phyloP scores from a whole-genome alignment of 495 filamentous ascomycete species.

The Hypoxylon fragiforme region DNA sequence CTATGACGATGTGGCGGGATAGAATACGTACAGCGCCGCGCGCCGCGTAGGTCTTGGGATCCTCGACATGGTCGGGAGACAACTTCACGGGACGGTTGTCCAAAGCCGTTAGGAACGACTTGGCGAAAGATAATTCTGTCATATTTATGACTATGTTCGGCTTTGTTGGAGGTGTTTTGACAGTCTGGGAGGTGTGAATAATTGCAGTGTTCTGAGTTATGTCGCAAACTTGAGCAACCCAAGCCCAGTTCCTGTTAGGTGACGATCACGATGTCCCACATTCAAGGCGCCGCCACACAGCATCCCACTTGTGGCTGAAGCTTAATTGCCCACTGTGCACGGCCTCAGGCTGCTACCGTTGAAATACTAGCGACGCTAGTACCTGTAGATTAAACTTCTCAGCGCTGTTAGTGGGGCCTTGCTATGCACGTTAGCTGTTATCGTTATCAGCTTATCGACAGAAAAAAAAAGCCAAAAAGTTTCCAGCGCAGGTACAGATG shows the following conservation, averaged over 20 bases:
- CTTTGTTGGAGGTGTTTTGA: neutral
- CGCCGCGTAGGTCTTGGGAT: slow-evolving; percentile 71
- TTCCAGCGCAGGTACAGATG: neutral
- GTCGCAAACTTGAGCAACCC: slow-evolving; percentile 7
- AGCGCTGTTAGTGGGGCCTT: too few relatives aligned
- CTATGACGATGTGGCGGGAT: slow-evolving; percentile 4
- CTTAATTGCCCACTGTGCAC: too few relatives aligned
- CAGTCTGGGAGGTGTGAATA: neutral
- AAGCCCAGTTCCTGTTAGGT: slow-evolving; percentile 10
- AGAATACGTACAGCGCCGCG: slow-evolving; percentile 66
- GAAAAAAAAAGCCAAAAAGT: slow-evolving; percentile 30
- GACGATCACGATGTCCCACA: slow-evolving; percentile 26
- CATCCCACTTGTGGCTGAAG: slow-evolving; percentile 39
- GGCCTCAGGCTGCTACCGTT: too few relatives aligned
- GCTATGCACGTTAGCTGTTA: slow-evolving; percentile 7
- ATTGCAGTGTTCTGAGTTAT: too few relatives aligned
- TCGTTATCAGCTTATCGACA: slow-evolving; percentile 38
- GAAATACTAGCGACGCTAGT: neutral
- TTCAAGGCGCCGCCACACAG: slow-evolving; percentile 20
- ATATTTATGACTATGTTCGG: too few relatives aligned
- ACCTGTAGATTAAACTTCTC: neutral
- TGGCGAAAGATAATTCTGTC: slow-evolving; percentile 85
- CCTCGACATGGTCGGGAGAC: slow-evolving; percentile 80
- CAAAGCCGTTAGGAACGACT: slow-evolving; percentile 76
- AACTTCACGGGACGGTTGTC: slow-evolving; percentile 78